A percentile compares a stretch with the other conserved stretches of the same genome.
These are phyloP conservation scores for Castanospermum australe DNA, from an alignment of 306 rosid species.

Conservation along the genomic window DNA sequence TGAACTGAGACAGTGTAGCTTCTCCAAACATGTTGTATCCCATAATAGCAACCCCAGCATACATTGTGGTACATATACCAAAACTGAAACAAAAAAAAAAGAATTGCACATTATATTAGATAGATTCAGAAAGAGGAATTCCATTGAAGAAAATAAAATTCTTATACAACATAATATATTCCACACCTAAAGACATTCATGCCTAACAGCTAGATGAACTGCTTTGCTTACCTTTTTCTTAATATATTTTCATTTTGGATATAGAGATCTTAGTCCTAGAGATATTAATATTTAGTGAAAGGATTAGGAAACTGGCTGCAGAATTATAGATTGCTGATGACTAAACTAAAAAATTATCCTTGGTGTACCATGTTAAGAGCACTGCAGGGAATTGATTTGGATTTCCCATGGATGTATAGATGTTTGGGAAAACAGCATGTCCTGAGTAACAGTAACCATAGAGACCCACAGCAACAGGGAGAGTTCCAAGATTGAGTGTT, in stretches of 20 bases:
- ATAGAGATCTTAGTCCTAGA: neutral
- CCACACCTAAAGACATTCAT: neutral
- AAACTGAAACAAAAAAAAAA: slow-evolving; percentile 48
- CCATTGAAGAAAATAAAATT: neutral
- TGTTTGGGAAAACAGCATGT: slow-evolving; percentile 94
- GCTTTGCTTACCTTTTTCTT: neutral
- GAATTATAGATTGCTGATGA: neutral
- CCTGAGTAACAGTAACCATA: slow-evolving; percentile 97
- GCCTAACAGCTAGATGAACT: neutral
- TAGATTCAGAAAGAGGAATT: neutral
- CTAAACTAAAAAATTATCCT: neutral
- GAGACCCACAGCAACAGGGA: slow-evolving; percentile 95
- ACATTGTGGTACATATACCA: slow-evolving; percentile 62
- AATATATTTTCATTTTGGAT: neutral
- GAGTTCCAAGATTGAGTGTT: slow-evolving; percentile 62
- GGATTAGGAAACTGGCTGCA: neutral
- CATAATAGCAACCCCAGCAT: slow-evolving; percentile 71
- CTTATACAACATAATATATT: neutral
- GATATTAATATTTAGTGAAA: neutral
- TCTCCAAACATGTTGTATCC: slow-evolving; percentile 92
- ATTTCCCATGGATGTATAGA: slow-evolving; percentile 85
- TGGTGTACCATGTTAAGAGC: slow-evolving; percentile 74
- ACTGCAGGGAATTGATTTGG: slow-evolving; percentile 80
- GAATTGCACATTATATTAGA: neutral
- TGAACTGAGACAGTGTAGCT: slow-evolving; percentile 64